phyloP scores from a whole-genome alignment of 306 rosid genomes.

The Rubus parviflorus region DNA sequence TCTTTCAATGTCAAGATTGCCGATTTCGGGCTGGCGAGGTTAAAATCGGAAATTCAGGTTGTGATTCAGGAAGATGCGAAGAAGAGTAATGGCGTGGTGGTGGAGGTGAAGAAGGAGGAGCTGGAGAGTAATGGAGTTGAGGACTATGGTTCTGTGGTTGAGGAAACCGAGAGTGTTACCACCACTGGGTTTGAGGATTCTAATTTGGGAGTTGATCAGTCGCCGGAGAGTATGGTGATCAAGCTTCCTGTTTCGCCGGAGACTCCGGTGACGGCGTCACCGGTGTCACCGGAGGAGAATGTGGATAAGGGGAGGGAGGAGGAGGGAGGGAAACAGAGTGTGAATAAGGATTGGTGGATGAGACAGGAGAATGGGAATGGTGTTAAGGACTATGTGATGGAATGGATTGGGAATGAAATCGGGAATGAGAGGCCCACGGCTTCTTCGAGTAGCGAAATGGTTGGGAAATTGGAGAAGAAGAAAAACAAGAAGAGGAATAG shows the following conservation, averaged over 20 bases:
- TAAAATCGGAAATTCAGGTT: conserved; percentile 38
- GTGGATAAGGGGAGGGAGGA: conserved; percentile 20
- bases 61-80: conserved; percentile 32
- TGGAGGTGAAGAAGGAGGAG: conserved; percentile 32
- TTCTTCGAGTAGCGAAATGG: conserved; percentile 36
- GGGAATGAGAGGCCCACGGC: conserved; percentile 49
- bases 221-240: conserved; percentile 40
- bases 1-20: conserved; percentile 59
- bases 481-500: conserved; percentile 44
- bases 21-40: conserved; percentile 82
- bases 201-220: conserved; percentile 45
- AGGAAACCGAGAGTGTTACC: conserved; percentile 65
- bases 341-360: conserved; percentile 72
- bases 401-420: conserved; percentile 89
- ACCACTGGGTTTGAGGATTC: conserved; percentile 56
- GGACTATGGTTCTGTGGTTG: conserved; percentile 67
- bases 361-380: conserved; percentile 55
- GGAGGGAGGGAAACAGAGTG: conserved; percentile 43
- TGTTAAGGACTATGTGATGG: conserved; percentile 85
- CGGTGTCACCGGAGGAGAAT: conserved; percentile 25
- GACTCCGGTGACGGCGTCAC: conserved; percentile 16
- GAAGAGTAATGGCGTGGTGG: conserved; percentile 13
- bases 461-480: conserved; percentile 35
- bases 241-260: conserved; percentile 22
- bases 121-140: conserved; percentile 47